These are phyloP conservation scores for Chondrus crispus DNA, from an alignment of 23 red algal species.

Conservation along the genomic window DNA sequence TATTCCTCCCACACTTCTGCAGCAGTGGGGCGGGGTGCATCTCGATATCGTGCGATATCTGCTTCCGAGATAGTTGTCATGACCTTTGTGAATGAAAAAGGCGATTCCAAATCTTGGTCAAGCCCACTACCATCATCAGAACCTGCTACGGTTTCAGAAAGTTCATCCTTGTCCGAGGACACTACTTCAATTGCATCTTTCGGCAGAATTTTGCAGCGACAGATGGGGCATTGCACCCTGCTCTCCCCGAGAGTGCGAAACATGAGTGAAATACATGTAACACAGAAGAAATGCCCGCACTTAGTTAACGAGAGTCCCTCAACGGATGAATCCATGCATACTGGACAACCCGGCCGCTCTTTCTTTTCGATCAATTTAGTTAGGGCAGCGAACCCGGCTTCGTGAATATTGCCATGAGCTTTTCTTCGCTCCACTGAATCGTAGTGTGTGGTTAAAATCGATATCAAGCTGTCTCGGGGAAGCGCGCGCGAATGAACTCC, in stretches of 20 bases:
- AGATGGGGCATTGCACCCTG: conserved; percentile 32
- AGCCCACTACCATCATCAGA: background rate
- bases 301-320: conserved; percentile 46
- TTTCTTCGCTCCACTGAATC: too few relatives aligned
- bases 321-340: conserved; percentile 32
- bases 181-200: conserved; percentile 15
- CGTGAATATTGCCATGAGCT: too few relatives aligned
- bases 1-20: conserved; percentile 45
- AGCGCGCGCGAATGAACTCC: too few relatives aligned
- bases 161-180: background rate
- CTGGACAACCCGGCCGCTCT: conserved; percentile 34
- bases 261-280: conserved; percentile 39
- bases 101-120: too few relatives aligned
- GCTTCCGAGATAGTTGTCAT: background rate
- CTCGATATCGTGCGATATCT: background rate
- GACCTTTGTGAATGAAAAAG: background rate
- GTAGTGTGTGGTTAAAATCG: too few relatives aligned
- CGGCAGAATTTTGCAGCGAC: conserved; percentile 25
- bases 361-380: conserved; percentile 58
- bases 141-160: background rate
- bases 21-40: background rate
- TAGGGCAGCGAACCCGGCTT: conserved; percentile 36
- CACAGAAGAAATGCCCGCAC: conserved; percentile 52
- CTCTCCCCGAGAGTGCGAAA: conserved; percentile 19
- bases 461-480: too few relatives aligned